Base-by-base conservation (phyloP, 2,329 filamentous ascomycete species). In the Claviceps humidiphila region DNA sequence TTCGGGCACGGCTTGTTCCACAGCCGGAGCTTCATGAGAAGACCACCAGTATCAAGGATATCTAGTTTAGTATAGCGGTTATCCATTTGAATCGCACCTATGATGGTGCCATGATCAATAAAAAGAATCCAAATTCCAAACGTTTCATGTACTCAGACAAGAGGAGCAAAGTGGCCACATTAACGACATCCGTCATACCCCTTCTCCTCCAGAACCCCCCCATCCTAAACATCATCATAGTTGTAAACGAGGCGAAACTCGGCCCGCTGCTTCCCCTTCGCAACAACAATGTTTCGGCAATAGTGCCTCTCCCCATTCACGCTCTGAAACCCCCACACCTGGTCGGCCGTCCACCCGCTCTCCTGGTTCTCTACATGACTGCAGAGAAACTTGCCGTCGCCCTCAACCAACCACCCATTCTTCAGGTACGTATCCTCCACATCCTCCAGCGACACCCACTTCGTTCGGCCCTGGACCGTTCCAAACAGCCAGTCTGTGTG, bases 401-500 rank as follows among this genome's bases (percentile, higher is more conserved):
- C 71, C 55, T 78, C 81, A 50, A 75, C 72, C 16, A 80, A 60
- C 76, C 84, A 89, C 34, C 77, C 78, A 48, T 73, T 66, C 56
- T 72, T 73, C 51, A 83, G 71, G 53, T 69, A 79, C 4, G 73
- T 77, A 60, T 83, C 78, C n/a, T 71, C 65, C 40, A 80, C 66
- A 17, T 76, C 73, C 17, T 68, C 71, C 20, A 68, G 62, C 11
- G 60, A 63, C 54, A 78, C 58, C 64, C 75, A 81, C 46, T 72
- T 68, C 44, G 75, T 79, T 55, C 74, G 74, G 53, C 85, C 87
- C 50, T 72, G 71, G 56, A 93, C 76, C 52, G 69, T 71, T 54
- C 89, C 89, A 65, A 94, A 95, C 58, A 95, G 78, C 74, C 82
- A 83, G 72, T 95, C 89, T 24, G 71, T 71, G 72, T 90, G 87